Base-by-base conservation (phyloP, 805 yeast genomes). In the Sungouiozyma intestinalis region DNA sequence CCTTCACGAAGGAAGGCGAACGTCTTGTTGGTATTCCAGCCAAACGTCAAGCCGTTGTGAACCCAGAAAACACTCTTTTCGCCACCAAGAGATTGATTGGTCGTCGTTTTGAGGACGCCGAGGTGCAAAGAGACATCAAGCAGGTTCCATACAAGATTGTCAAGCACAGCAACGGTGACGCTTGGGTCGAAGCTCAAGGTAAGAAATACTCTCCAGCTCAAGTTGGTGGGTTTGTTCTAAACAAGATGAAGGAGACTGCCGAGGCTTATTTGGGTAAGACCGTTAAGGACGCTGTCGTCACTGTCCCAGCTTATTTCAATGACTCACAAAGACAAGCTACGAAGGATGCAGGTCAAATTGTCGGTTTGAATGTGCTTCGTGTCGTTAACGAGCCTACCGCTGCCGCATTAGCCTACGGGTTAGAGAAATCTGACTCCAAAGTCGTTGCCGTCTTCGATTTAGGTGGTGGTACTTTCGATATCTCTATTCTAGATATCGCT, bases 391-490 rank as follows among this genome's bases (percentile, higher is more conserved):
- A 83, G 64, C 92, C 92, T 46, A 83, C 92, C 40, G 90, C 90
- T 15, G 90, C 96, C 50, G 95, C 96, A 49, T 73, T 86, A 60
- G 96, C 96, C 50, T 86, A 86, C 68, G 96, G 96, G 71, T 73
- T 86, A 60, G 95, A 86, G 71, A 83, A 82, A 73, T 56, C 68
- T 33, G 80, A 75, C 54, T 74, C 79, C 60, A 81, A 79, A 69
- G 82, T 83, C 48, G 94, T 87, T 57, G 97, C 97, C 48, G 97
- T 87, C 52, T 87, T 88, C 72, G 97, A 87, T 71, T 76, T 87
- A 62, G 97, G 97, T 79, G 97, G 97, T 68, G 97, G 97, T 79
- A 87, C 97, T 60, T 87, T 87, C 66, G 97, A 87, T 82, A 82
- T 87, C 69, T 87, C 97, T 57, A 85, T 87, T 65, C 76, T 87